Conservation (phyloP, 768 basidiomycete species). For the Lenzites betulinus region DNA sequence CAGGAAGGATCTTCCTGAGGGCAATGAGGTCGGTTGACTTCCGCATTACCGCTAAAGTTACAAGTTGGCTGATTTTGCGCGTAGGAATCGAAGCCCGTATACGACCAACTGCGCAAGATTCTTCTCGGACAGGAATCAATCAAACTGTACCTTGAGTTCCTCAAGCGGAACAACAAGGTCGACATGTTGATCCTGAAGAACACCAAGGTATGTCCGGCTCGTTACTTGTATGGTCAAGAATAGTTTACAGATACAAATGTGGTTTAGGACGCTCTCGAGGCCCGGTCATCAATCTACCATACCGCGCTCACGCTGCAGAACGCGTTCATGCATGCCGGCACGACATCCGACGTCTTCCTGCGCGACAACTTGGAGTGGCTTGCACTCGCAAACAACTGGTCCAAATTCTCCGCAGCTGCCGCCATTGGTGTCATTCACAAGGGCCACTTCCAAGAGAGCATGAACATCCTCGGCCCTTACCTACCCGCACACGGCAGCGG, state of each 20-base stretch:
- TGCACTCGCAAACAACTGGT: conserved; percentile 94
- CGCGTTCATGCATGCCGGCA: conserved; percentile 98
- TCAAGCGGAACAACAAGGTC: conserved; percentile 91
- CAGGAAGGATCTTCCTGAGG: conserved; percentile 66
- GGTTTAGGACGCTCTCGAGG: conserved; percentile 80
- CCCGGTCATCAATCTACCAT: conserved; percentile 96
- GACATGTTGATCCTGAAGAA: conserved; percentile 91
- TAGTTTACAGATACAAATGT: background rate
- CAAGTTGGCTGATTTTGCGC: background rate
- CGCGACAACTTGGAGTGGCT: conserved; percentile 98
- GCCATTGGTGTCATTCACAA: conserved; percentile 98
- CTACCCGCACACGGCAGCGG: conserved; percentile 80
- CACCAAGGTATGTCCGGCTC: conserved; percentile 65
- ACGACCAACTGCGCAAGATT: conserved; percentile 79
- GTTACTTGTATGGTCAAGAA: background rate
- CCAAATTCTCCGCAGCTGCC: conserved; percentile 97
- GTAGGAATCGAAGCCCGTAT: conserved; percentile 61
- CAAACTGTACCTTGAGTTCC: conserved; percentile 92
- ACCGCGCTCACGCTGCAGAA: conserved; percentile 95
- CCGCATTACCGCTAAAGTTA: background rate
- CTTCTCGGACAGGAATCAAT: conserved; percentile 91
- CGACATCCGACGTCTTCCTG: conserved; percentile 91
- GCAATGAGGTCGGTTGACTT: conserved; percentile 52
- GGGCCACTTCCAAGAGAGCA: conserved; percentile 92
- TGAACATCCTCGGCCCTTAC: conserved; percentile 91